A percentile compares a stretch with the other conserved stretches of the same genome.
Conservation (phyloP, 257 asterid species). For the Parsonsia alboflavescens region DNA sequence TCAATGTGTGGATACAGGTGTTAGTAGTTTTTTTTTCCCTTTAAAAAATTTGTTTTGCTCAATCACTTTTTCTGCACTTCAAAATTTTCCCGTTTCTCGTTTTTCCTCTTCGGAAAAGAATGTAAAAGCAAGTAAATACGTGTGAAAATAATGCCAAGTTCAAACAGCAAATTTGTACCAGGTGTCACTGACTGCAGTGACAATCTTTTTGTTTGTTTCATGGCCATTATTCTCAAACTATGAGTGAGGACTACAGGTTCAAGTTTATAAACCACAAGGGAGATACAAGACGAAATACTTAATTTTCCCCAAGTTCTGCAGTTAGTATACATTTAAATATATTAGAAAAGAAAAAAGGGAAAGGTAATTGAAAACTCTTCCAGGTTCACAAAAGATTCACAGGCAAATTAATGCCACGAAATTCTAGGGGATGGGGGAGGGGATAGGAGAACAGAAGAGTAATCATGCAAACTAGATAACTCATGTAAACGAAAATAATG, state of each 20-base stretch:
- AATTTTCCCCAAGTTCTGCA: background rate
- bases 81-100: too few relatives aligned
- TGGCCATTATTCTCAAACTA: too few relatives aligned
- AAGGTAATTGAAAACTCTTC: background rate
- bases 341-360: background rate
- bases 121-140: too few relatives aligned
- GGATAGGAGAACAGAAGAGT: background rate
- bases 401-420: background rate
- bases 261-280: background rate
- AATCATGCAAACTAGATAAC: background rate
- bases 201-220: too few relatives aligned
- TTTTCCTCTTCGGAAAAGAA: too few relatives aligned
- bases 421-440: background rate
- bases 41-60: too few relatives aligned
- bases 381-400: slow-evolving; percentile 9
- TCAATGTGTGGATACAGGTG: too few relatives aligned
- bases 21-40: too few relatives aligned
- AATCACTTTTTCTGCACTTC: too few relatives aligned
- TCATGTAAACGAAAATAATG: background rate
- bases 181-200: too few relatives aligned
- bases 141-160: too few relatives aligned
- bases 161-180: too few relatives aligned
- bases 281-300: background rate
- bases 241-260: background rate
- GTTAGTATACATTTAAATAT: background rate